These are phyloP conservation scores for Aschersonia sp. DNA, from an alignment of 2,329 filamentous ascomycete genomes.

Conservation along the genomic window DNA sequence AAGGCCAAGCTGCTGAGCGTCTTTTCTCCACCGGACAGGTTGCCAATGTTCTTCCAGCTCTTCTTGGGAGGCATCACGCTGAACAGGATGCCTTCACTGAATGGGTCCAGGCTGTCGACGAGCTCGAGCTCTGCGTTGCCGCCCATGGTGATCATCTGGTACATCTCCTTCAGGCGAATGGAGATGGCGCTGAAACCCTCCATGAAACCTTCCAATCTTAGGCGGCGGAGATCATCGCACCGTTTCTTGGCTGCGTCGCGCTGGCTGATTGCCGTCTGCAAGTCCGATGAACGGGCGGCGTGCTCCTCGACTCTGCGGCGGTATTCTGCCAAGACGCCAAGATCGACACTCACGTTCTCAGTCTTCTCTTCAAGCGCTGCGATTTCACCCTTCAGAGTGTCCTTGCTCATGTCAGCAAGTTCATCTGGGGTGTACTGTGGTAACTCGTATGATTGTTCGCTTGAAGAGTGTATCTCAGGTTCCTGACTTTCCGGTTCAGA, in stretches of 20 bases:
- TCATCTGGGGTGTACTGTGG: conserved; percentile 66
- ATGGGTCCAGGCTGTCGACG: conserved; percentile 90
- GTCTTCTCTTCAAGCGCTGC: conserved; percentile 54
- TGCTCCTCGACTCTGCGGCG: conserved; percentile 76
- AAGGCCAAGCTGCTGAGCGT: conserved; percentile 83
- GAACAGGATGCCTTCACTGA: conserved; percentile 93
- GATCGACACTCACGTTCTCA: conserved; percentile 74
- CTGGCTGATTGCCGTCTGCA: conserved; percentile 60
- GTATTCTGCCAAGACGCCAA: conserved; percentile 80
- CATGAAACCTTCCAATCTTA: conserved; percentile 95
- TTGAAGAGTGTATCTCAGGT: conserved; percentile 11
- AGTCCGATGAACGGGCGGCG: conserved; percentile 65
- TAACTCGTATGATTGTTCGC: conserved; percentile 37
- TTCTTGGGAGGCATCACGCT: conserved; percentile 99
- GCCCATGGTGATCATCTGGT: conserved; percentile 99
- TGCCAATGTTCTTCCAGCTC: conserved; percentile 98
- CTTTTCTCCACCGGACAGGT: conserved; percentile 93
- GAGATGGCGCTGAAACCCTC: conserved; percentile 93
- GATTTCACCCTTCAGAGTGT: conserved; percentile 46
- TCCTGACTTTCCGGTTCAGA: conserved; percentile 9
- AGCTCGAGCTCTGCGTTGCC: conserved; percentile 96
- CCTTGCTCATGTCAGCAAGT: conserved; percentile 50
- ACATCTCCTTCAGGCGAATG: conserved; percentile 95
- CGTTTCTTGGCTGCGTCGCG: conserved; percentile 85
- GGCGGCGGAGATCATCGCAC: conserved; percentile 78